phyloP scores from a whole-genome alignment of 106 monocot genomes.

The Acorus calamus region DNA sequence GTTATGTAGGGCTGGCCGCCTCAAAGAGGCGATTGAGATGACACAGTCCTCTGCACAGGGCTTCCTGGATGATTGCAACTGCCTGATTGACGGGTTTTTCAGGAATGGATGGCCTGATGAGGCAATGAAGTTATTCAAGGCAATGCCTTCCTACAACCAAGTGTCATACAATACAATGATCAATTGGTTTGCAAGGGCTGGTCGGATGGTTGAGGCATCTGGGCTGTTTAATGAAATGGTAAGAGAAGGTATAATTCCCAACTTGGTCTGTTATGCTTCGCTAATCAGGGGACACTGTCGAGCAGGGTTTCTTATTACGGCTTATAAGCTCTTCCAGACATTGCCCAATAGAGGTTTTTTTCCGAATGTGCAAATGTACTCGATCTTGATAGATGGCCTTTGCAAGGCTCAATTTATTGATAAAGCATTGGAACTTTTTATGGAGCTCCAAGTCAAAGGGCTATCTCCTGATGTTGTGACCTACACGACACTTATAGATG shows the following conservation, averaged over 20 bases:
- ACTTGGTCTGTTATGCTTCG: conserved; percentile 76
- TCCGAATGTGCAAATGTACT: conserved; percentile 58
- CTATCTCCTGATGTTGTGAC: conserved; percentile 52
- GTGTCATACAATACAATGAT: conserved; percentile 78
- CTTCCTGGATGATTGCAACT: conserved; percentile 49
- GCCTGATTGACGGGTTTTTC: conserved; percentile 72
- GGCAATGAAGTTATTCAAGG: conserved; percentile 31
- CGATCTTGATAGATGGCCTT: conserved; percentile 70
- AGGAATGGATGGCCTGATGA: conserved; percentile 36
- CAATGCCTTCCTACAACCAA: conserved; percentile 47
- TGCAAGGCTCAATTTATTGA: conserved; percentile 59
- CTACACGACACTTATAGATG: conserved; percentile 69
- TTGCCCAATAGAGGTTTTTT: conserved; percentile 38
- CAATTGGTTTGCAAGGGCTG: conserved; percentile 35
- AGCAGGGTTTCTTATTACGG: conserved; percentile 45
- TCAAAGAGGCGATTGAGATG: conserved; percentile 39
- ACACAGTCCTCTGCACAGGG: conserved; percentile 12
- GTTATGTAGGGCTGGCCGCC: conserved; percentile 39
- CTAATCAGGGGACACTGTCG: conserved; percentile 78
- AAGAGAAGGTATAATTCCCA: conserved; percentile 44
- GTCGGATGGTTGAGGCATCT: conserved; percentile 48
- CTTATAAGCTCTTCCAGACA: conserved; percentile 36
- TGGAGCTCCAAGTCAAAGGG: conserved; percentile 64
- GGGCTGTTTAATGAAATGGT: conserved; percentile 55
- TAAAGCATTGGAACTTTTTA: conserved; percentile 69